A percentile compares a stretch with the other conserved stretches of the same genome.
phyloP scores from a whole-genome alignment of 2,329 filamentous ascomycete genomes.

The Aschersonia sp. region DNA sequence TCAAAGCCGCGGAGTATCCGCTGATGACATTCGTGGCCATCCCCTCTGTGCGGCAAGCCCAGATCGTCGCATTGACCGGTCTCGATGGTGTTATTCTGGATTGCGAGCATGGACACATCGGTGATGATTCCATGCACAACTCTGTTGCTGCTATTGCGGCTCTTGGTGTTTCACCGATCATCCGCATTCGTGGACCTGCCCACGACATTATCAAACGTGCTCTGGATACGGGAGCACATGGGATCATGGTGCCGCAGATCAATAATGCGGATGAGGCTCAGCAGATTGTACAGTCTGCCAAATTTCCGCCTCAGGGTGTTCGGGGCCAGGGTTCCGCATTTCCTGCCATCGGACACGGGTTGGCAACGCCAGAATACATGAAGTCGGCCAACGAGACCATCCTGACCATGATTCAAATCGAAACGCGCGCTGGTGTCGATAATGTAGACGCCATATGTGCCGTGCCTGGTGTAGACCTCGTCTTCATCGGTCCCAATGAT shows the following conservation, averaged over 20 bases:
- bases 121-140: constrained; percentile 28
- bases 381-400: constrained; percentile 26
- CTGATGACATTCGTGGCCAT: constrained; percentile 35
- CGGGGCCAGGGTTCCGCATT: constrained; percentile 29
- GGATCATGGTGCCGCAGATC: constrained; percentile 27
- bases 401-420: constrained; percentile 29
- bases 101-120: constrained; percentile 28
- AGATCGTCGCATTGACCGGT: constrained; percentile 32
- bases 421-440: constrained; percentile 26
- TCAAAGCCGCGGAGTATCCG: constrained; percentile 22
- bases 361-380: constrained; percentile 25
- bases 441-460: constrained; percentile 24
- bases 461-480: constrained; percentile 25
- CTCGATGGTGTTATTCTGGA: constrained; percentile 32
- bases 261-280: constrained; percentile 25
- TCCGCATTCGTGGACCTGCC: constrained; percentile 18
- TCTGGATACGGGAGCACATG: constrained; percentile 28
- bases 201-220: constrained; percentile 25
- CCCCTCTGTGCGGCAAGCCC: constrained; percentile 29
- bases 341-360: constrained; percentile 20
- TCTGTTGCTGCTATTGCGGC: constrained; percentile 27
- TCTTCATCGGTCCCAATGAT: constrained; percentile 31
- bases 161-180: constrained; percentile 24
- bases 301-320: constrained; percentile 27
- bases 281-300: constrained; percentile 23